Base-by-base conservation (phyloP, 139 green algal species). In the Coelastrella sp. region DNA sequence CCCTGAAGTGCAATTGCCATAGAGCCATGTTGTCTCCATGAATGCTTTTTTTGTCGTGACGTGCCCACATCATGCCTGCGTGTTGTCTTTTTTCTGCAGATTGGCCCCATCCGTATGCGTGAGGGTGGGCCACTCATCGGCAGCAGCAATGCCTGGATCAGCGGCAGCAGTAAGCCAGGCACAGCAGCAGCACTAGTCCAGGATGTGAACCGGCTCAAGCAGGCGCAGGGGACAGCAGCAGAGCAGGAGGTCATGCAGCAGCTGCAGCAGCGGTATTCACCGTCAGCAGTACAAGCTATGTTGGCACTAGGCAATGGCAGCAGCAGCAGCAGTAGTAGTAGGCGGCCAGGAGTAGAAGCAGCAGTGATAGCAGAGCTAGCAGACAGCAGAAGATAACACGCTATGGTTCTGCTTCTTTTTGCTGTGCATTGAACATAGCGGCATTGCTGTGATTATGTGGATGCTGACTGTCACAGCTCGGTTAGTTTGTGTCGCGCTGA, bases 241-340 rank as follows among this genome's bases (percentile, higher is more conserved):
- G 83, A 88, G 54, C 47, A 68, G 47, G 58, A 88, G 20, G 83
- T 88, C 47, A 3, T 80, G 83, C 68, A 80, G 83, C 83, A 88
- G 83, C 68, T 88, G 83, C 83, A 88, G 66, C 83, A 88, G 83
- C 83, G 68, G 16, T 88, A 88, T 54, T 88, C 83, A 58, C 66
- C 83, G 14, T 20, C 61, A 76, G 83, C 83, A 66, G 19, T 88
- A n/a, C 66, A 88, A 59, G 83, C 83, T 5, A 88, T 88, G 83
- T 19, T 88, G 83, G 83, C 19, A 11, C 68, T 80, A 56, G 76
- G n/a, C 22, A 65, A 47, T 13, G 57, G 61, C 22, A 78, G 13
- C 66, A 68, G 68, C 83, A 80, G 54, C 68, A 88, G 68, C 60
- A 76, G 81, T 17, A 61, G 81, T 47, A 75, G 80, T 5, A 11